Base-by-base conservation (phyloP, 2,329 filamentous ascomycete genomes). In the Colletotrichum plurivorum region DNA sequence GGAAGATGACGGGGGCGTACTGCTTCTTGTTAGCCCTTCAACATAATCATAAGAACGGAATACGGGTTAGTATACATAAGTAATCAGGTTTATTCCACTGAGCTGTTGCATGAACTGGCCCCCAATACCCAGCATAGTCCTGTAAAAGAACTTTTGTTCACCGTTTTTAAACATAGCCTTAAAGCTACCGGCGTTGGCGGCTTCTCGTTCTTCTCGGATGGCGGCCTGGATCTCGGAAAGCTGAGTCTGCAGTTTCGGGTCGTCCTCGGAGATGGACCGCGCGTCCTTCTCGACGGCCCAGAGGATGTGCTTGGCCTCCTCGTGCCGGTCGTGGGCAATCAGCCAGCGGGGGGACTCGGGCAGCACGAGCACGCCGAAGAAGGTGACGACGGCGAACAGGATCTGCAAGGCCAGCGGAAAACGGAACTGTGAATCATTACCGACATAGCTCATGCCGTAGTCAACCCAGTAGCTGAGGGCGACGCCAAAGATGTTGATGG, bases 271-370 rank as follows among this genome's bases (percentile, higher is more conserved):
- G 5, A 77, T 71, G 1, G 69, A 69, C 36, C 49, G 67, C 13
- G 77, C 76, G n/a, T 79, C 67, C 18, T 72, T 70, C 10, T 77
- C 75, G 2, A 81, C 73, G 15, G 76, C 72, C 76, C 76, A 77
- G 5, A 75, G 75, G 46, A 81, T 76, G 41, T 77, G 73, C 0
- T 78, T 75, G 6, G 82, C 82, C 25, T 84, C 82, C 53, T 84
- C 81, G 39, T 83, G 80, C 7, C 81, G 75, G 70, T 84, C 82
- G 46, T 90, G 84, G n/a, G 84, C 80, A 20, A 83, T 78, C 0
- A 84, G 75, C 81, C 81, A 84, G 46, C 82, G 78, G 4, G 85
- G 84, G 0, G 81, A 82, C 71, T 87, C 84, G 0, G 82, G 81
- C 5, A 84, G 72, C 51, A 81, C 74, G 1, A 78, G 4, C 5